These are phyloP conservation scores for Brassica balearica DNA, from an alignment of 441 rosid species.

Conservation along the genomic window DNA sequence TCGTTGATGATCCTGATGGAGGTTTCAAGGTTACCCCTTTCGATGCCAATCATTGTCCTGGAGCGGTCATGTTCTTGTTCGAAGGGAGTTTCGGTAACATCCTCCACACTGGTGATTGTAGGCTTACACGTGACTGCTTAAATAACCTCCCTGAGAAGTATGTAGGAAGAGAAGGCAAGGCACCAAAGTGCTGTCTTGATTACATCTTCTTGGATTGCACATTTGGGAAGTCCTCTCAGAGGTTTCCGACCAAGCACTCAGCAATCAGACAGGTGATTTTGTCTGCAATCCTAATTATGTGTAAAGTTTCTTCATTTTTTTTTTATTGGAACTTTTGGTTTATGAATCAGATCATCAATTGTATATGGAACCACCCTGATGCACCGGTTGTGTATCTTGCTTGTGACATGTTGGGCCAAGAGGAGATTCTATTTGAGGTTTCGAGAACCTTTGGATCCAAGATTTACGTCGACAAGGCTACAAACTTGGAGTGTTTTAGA, in stretches of 20 bases:
- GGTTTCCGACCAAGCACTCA: slow-evolving; percentile 72
- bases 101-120: slow-evolving; percentile 93
- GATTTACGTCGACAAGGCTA: slow-evolving; percentile 69
- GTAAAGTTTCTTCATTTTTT: slow-evolving; percentile 17
- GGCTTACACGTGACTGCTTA: slow-evolving; percentile 75
- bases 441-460: slow-evolving; percentile 79
- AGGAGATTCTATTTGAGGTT: slow-evolving; percentile 66
- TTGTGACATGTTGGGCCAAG: slow-evolving; percentile 85
- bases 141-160: slow-evolving; percentile 64
- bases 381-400: slow-evolving; percentile 73
- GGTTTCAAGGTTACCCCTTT: slow-evolving; percentile 67
- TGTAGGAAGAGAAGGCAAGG: slow-evolving; percentile 52
- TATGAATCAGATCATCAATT: slow-evolving; percentile 66
- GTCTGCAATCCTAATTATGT: background rate
- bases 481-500: slow-evolving; percentile 56
- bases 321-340: slow-evolving; percentile 40
- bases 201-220: slow-evolving; percentile 87
- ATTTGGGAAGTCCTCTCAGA: slow-evolving; percentile 66
- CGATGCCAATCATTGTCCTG: slow-evolving; percentile 88
- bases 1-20: slow-evolving; percentile 66
- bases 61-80: slow-evolving; percentile 93
- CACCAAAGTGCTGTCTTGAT: slow-evolving; percentile 63
- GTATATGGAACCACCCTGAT: slow-evolving; percentile 90
- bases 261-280: slow-evolving; percentile 70
- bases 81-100: slow-evolving; percentile 86